Evolutionary conservation across 1,284 basidiomycete genomes (phyloP).

Genomic region (Schizophyllum commune): DNA sequence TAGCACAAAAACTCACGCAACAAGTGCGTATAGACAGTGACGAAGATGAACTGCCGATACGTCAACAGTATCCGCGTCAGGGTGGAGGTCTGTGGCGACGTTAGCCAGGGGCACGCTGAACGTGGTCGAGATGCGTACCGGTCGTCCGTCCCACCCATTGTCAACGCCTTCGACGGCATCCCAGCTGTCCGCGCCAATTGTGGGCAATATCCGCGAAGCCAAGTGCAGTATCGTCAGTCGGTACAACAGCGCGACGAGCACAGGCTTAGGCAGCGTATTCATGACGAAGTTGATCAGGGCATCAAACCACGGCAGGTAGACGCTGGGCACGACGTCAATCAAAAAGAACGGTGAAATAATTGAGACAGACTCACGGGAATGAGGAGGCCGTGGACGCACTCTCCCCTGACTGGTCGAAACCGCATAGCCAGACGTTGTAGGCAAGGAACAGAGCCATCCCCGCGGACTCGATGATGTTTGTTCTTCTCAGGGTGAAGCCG

Average conservation of each 20-base stretch:
- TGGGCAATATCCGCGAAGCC: slow-evolving; percentile 77
- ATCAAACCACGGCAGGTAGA: slow-evolving; percentile 57
- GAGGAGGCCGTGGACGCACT: slow-evolving; percentile 45
- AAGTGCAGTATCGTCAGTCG: slow-evolving; percentile 79
- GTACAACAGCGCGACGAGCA: slow-evolving; percentile 79
- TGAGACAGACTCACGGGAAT: slow-evolving; percentile 41
- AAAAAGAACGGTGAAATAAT: slow-evolving; percentile 20
- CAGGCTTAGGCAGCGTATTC: slow-evolving; percentile 77
- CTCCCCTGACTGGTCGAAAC: slow-evolving; percentile 45
- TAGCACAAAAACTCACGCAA: slow-evolving; percentile 43
- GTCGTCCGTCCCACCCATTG: slow-evolving; percentile 63
- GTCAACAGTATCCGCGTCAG: slow-evolving; percentile 68
- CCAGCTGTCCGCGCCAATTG: slow-evolving; percentile 77
- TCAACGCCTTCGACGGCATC: slow-evolving; percentile 58
- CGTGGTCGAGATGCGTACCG: slow-evolving; percentile 36
- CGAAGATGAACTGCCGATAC: slow-evolving; percentile 73
- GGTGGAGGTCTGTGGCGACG: slow-evolving; percentile 52
- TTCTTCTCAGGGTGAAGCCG: slow-evolving; percentile 80
- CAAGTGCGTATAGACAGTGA: slow-evolving; percentile 80
- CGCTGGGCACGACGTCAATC: slow-evolving; percentile 4
- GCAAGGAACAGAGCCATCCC: slow-evolving; percentile 82
- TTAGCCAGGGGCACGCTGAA: slow-evolving; percentile 4
- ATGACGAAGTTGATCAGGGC: slow-evolving; percentile 72
- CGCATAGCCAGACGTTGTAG: slow-evolving; percentile 80
- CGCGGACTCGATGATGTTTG: slow-evolving; percentile 90